A percentile compares a stretch with the other conserved stretches of the same genome.
Conservation (phyloP, 495 filamentous ascomycete species). For the Xylaria cubensis region DNA sequence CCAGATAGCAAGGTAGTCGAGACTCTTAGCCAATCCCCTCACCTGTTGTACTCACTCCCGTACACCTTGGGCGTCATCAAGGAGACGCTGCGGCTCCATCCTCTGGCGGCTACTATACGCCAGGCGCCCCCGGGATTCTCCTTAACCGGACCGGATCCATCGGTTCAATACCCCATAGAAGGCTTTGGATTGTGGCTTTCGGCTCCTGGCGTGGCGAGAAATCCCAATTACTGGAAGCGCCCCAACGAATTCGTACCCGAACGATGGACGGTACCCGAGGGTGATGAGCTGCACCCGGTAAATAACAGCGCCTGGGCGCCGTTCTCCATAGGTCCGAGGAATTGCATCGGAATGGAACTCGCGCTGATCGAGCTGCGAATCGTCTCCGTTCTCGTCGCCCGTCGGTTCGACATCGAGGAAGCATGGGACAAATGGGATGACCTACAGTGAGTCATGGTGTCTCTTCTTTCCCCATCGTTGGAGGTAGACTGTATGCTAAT, state of each 20-base stretch:
- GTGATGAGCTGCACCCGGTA: conserved; percentile 41
- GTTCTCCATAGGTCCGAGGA: conserved; percentile 59
- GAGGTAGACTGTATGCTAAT: conserved; percentile 10
- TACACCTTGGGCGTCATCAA: conserved; percentile 55
- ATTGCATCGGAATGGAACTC: conserved; percentile 62
- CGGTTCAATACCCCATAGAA: conserved; percentile 35
- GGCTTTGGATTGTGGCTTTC: conserved; percentile 47
- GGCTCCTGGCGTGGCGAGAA: conserved; percentile 39
- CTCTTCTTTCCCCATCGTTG: not conserved
- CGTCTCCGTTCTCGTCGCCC: conserved; percentile 51
- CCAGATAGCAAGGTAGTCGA: conserved; percentile 31
- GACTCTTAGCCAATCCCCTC: conserved; percentile 34
- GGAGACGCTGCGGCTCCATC: conserved; percentile 54
- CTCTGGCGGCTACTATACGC: conserved; percentile 42
- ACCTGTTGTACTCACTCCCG: conserved; percentile 46
- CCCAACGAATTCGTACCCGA: conserved; percentile 54
- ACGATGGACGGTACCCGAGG: conserved; percentile 45
- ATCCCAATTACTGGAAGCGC: conserved; percentile 45
- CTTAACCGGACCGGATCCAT: conserved; percentile 36
- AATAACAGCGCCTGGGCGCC: conserved; percentile 56
- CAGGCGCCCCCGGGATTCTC: conserved; percentile 39
- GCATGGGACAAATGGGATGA: conserved; percentile 54
- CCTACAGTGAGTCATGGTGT: conserved; percentile 30
- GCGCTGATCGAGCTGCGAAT: conserved; percentile 56
- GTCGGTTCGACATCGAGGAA: conserved; percentile 54